A percentile compares a stretch with the other conserved stretches of the same genome.
Evolutionary conservation across 495 filamentous ascomycete species (phyloP).

Genomic region (Neurospora sp.): DNA sequence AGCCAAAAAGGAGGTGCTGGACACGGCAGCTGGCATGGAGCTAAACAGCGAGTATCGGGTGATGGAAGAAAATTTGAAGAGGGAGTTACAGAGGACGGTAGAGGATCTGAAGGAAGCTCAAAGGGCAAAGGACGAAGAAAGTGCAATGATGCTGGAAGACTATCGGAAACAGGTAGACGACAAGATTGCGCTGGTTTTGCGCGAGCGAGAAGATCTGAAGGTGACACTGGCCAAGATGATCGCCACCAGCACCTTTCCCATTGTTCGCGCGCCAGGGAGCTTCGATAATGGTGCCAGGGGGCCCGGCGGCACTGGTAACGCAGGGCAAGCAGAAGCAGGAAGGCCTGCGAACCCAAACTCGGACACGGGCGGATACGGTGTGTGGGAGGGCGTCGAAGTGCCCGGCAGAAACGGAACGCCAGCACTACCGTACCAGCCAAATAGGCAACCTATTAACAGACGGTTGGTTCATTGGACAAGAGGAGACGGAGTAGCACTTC

Average conservation of each 20-base stretch:
- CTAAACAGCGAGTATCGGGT: background rate
- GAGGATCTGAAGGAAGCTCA: background rate
- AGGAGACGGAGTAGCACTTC: background rate
- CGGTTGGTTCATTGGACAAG: background rate
- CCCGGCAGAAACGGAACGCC: background rate
- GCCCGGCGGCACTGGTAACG: background rate
- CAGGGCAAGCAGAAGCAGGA: background rate
- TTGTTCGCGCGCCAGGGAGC: background rate
- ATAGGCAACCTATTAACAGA: background rate
- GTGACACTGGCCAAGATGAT: background rate
- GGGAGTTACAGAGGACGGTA: background rate
- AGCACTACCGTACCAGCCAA: background rate
- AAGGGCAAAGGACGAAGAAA: background rate
- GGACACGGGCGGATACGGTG: background rate
- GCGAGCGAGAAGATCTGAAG: background rate
- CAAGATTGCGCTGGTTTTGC: background rate
- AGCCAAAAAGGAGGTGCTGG: background rate
- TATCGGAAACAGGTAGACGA: background rate
- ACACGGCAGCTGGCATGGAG: background rate
- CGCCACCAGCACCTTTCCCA: background rate
- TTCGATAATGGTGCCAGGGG: background rate
- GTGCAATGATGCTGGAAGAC: background rate
- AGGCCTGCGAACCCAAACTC: background rate
- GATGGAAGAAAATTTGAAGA: background rate
- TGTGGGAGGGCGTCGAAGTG: background rate